phyloP scores from a whole-genome alignment of 495 filamentous ascomycete genomes.

The Aspergillus saccharolyticus region DNA sequence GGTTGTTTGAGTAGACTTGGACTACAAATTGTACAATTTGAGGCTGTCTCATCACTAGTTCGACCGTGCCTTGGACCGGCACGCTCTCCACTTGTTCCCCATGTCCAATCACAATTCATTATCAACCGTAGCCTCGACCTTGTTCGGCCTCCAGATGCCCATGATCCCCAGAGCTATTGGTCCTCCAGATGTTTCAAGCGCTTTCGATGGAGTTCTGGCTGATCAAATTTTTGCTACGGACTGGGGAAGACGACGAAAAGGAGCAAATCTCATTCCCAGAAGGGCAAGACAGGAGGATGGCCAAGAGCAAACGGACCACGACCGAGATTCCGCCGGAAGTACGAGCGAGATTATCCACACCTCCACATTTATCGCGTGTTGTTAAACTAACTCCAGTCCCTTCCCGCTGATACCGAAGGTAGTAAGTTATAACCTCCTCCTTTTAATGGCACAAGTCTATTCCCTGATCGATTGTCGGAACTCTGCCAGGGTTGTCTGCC shows the following conservation, averaged over 20 bases:
- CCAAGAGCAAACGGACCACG: not conserved
- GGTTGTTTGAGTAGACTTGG: not conserved
- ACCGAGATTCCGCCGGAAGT: not conserved
- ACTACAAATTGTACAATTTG: not conserved
- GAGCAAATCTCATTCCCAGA: not conserved
- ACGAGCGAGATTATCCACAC: not conserved
- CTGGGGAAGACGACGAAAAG: not conserved
- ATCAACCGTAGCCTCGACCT: not conserved
- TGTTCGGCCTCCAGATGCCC: not conserved
- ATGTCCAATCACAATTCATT: not conserved
- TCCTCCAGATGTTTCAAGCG: constrained; percentile 4
- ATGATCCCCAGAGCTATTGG: not conserved
- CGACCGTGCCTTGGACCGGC: not conserved
- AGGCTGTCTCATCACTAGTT: not conserved
- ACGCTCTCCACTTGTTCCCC: not conserved
- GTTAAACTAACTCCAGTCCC: too few species aligned
- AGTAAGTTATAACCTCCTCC: not conserved
- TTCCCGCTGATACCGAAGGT: not conserved
- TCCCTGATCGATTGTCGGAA: constrained; percentile 50
- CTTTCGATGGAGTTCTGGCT: not conserved
- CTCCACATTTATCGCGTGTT: not conserved
- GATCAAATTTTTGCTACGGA: not conserved
- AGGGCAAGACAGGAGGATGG: too few species aligned
- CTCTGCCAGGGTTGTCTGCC: constrained; percentile 38
- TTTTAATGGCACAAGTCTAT: not conserved